These are phyloP conservation scores for Yamagishiella unicocca DNA, from an alignment of 139 green algal genomes.

Conservation along the genomic window DNA sequence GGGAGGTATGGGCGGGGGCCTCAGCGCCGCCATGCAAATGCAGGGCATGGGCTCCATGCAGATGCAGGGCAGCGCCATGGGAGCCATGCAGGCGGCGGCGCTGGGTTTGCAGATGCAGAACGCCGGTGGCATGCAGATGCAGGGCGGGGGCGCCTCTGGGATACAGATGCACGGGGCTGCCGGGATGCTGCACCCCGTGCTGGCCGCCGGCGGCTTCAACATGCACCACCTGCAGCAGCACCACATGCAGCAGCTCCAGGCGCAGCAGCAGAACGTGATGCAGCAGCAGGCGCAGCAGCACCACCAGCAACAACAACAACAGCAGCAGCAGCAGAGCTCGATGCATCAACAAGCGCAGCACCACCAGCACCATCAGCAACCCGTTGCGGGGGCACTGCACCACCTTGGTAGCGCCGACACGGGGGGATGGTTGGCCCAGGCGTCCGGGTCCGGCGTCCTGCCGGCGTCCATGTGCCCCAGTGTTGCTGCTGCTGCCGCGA, in stretches of 20 bases:
- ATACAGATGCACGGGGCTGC: neutral
- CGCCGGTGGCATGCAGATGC: conserved; percentile 4
- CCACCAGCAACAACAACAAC: conserved; percentile 9
- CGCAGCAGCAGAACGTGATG: conserved; percentile 40
- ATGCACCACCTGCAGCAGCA: conserved; percentile 40
- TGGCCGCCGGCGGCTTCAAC: conserved; percentile 24
- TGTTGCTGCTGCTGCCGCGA: neutral
- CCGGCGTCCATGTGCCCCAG: neutral
- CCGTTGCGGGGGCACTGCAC: neutral
- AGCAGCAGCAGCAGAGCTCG: conserved; percentile 38
- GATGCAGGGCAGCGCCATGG: conserved; percentile 10
- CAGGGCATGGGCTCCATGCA: neutral
- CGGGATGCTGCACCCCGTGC: conserved; percentile 20
- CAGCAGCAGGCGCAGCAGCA: conserved; percentile 15
- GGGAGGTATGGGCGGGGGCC: neutral
- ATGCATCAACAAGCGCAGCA: conserved; percentile 9
- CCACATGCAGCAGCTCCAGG: conserved; percentile 35
- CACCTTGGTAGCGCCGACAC: neutral
- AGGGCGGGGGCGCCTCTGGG: neutral
- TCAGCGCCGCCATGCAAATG: conserved; percentile 7
- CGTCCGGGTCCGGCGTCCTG: neutral
- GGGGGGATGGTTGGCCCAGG: neutral
- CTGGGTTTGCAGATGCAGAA: neutral
- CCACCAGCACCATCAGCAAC: conserved; percentile 39
- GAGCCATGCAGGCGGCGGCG: neutral